These are phyloP conservation scores for Leishmania tarentolae DNA, from an alignment of 208 protist genomes.

Conservation along the genomic window DNA sequence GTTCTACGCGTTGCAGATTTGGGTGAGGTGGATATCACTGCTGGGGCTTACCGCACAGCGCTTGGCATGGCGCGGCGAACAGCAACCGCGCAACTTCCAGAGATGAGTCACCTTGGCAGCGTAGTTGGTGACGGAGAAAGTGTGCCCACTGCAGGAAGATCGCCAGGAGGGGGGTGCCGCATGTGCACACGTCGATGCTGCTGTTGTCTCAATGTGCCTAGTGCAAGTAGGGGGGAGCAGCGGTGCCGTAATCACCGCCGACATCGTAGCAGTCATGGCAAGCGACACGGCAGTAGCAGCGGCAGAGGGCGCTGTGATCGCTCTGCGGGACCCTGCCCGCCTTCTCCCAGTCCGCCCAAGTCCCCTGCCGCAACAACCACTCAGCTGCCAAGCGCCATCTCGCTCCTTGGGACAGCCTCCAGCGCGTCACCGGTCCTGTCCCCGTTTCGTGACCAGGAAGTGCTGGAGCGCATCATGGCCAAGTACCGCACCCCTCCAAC, in stretches of 20 bases:
- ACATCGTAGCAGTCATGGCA: background rate
- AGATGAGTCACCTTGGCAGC: background rate
- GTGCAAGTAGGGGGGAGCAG: background rate
- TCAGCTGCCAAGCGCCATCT: slow-evolving; percentile 10
- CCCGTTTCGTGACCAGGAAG: slow-evolving; percentile 42
- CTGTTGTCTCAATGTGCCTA: background rate
- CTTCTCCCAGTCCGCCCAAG: background rate
- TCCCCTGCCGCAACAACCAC: background rate
- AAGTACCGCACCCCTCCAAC: slow-evolving; percentile 21
- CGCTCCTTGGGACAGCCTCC: slow-evolving; percentile 4
- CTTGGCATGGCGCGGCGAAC: slow-evolving; percentile 15
- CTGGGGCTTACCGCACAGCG: slow-evolving; percentile 23
- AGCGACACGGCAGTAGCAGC: background rate
- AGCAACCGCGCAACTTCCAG: slow-evolving; percentile 16
- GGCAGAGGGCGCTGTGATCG: background rate
- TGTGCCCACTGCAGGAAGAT: background rate
- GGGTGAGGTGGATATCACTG: slow-evolving; percentile 72
- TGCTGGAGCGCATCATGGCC: slow-evolving; percentile 37
- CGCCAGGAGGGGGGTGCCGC: background rate
- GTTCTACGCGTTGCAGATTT: slow-evolving; percentile 39
- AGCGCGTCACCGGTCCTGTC: slow-evolving; percentile 13
- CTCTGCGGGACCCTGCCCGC: background rate
- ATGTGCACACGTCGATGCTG: background rate
- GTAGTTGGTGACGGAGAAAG: background rate
- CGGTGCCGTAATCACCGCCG: background rate